Evolutionary conservation across 805 yeast genomes (phyloP), one percentile per base, ranked within the genome.

Genomic region (Debaryomyces castellii): DNA sequence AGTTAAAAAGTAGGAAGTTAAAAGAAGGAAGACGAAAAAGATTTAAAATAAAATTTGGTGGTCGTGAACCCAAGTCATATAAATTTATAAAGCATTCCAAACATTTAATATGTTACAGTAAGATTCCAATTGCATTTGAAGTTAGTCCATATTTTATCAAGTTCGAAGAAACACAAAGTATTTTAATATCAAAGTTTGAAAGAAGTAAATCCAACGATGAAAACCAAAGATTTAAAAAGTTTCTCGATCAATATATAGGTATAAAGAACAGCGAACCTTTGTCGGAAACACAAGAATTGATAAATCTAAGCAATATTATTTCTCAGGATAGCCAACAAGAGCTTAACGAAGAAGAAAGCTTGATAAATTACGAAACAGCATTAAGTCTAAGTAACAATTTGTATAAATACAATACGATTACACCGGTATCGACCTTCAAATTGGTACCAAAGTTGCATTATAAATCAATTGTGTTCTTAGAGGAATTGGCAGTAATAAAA

Each of bases 51-150:
- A 24, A 30, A 39, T 38, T 17, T 16, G 33, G 28, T 7, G 34
- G 27, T 10, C 21, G 3, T 14, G 23, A n/a, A n/a, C n/a, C 28
- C 23, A 24, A 24, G 18, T 16, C 25, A 7, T n/a, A 43, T 5
- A 43, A 36, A 16, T 22, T n/a, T 9, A 11, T 22, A 16, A 28
- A 20, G 33, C 25, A 38, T 17, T 33, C 46, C 27, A 47, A 50
- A 18, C 43, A 52, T 16, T 53, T 76, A 24, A 45, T 70, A 2
- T 52, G 60, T 11, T 76, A 77, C 53, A 60, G 63, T 23, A 76
- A 77, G 10, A 60, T 82, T 8, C 86, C 87, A 1, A 66, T 69
- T 3, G 78, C 83, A 1, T 60, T 67, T 47, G 87, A 82, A 52
- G 67, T 82, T 66, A 74, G 77, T 48, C 68, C 67, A 6, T 58